phyloP scores from a whole-genome alignment of 257 asterid species.

The Ilex asprella region DNA sequence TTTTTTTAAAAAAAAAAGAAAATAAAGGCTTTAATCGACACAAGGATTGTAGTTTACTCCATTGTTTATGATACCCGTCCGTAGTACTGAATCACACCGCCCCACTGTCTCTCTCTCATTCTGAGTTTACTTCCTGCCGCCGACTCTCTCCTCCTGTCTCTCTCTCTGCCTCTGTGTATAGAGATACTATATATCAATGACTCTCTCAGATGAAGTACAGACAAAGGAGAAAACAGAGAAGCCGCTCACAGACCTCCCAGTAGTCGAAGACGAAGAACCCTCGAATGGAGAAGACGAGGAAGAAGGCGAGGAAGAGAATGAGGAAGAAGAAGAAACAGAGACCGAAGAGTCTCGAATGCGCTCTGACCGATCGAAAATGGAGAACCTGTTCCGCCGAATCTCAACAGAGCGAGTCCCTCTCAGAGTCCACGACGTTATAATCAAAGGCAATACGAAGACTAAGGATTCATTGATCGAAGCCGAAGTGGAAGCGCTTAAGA shows the following conservation, averaged over 20 bases:
- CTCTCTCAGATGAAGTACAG: not conserved
- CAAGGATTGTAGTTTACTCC: no score
- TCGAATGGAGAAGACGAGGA: constrained; percentile 16
- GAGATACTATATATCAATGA: not conserved
- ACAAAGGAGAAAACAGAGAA: not conserved
- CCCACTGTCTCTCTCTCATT: no score
- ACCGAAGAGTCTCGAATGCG: constrained; percentile 40
- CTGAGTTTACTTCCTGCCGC: no score
- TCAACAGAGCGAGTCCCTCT: constrained; percentile 59
- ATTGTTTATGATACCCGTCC: no score
- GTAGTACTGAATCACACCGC: no score
- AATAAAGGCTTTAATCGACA: no score
- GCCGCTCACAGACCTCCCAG: constrained; percentile 10
- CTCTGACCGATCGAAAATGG: constrained; percentile 44
- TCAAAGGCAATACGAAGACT: constrained; percentile 78
- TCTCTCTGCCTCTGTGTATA: not conserved
- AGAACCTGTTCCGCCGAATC: constrained; percentile 48
- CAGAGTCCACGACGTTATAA: constrained; percentile 78
- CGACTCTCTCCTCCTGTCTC: no score
- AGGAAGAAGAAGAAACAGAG: constrained; percentile 16
- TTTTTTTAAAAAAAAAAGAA: no score
- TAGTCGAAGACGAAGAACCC: constrained; percentile 13
- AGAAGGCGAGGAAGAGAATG: constrained; percentile 27
- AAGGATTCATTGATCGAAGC: constrained; percentile 64
- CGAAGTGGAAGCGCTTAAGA: constrained; percentile 51